phyloP scores from a whole-genome alignment of 805 yeast genomes.

The Maudiozyma bulderi region DNA sequence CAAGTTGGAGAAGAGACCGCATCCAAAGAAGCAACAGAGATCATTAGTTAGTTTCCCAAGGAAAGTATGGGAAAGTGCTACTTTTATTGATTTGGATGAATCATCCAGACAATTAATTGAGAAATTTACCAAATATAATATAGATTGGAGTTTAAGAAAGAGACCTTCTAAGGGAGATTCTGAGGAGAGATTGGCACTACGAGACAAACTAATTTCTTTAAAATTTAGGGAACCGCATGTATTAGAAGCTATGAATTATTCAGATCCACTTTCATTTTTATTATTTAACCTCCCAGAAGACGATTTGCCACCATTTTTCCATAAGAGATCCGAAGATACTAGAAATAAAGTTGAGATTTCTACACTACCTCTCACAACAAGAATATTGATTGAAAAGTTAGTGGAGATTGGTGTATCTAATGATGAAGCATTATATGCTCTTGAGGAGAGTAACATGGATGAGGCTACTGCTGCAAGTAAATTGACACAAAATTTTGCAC shows the following conservation, averaged over 20 bases:
- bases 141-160: slow-evolving; percentile 38
- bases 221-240: slow-evolving; percentile 69
- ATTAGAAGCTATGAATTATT: slow-evolving; percentile 57
- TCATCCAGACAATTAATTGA: slow-evolving; percentile 58
- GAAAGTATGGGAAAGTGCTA: slow-evolving; percentile 64
- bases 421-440: slow-evolving; percentile 46
- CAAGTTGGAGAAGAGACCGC: background rate
- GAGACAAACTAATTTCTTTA: slow-evolving; percentile 31
- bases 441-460: slow-evolving; percentile 34
- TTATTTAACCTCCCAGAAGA: slow-evolving; percentile 89
- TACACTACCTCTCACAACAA: slow-evolving; percentile 32
- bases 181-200: slow-evolving; percentile 13
- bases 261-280: slow-evolving; percentile 40
- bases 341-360: slow-evolving; percentile 44
- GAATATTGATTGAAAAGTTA: slow-evolving; percentile 49
- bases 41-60: slow-evolving; percentile 29
- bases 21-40: slow-evolving; percentile 2
- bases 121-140: slow-evolving; percentile 44
- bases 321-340: slow-evolving; percentile 47
- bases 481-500: slow-evolving; percentile 33
- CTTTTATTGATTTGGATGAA: slow-evolving; percentile 57
- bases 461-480: slow-evolving; percentile 43
- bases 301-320: slow-evolving; percentile 66
- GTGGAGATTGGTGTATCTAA: slow-evolving; percentile 60
- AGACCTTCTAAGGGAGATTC: slow-evolving; percentile 3